Evolutionary conservation across 306 rosid species (phyloP), one percentile per base, ranked within the genome.

Genomic region (barrel medic (Medicago truncatula)): DNA sequence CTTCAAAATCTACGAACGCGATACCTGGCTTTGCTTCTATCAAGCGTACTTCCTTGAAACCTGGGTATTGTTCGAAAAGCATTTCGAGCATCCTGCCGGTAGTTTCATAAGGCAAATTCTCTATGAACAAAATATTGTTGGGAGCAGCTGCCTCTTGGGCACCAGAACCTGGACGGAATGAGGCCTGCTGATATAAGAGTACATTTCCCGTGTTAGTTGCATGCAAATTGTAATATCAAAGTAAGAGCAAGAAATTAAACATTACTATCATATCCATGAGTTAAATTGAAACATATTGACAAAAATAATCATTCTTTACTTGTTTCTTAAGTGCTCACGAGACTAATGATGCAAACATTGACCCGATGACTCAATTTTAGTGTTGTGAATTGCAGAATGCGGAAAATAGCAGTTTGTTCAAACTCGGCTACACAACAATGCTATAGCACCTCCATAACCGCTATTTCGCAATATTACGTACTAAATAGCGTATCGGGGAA

Each of bases 21-120:
- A 96, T 96, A 65, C 99, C 99, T 16, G 99, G 99, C 91, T 96
- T 95, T 28, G 98, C 97, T 64, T 96, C 98, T 15, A 96, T 96
- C 88, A 92, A 81, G 41, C 98, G 93, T 80, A 96, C 99, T 81
- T 96, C 99, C 84, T 88, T 96, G 77, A 96, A 96, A 76, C 99
- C 99, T 0, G 99, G 97, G 83, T 88, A 96, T 70, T 96, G 99
- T 78, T 83, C 89, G 81, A 96, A 96, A 75, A 96, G 98, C 86
- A 92, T 64, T 84, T 96, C 98, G 77, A 96, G 86, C 99, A 92
- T 90, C 82, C 85, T 93, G 28, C 92, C 88, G 1, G 93, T 90
- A 60, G 98, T 85, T 87, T 90, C 97, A 20, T 88, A 85, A 59
- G 99, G 99, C 83, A 96, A 86, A 83, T 92, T 95, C 91, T 96